Conservation (phyloP, 192 early-diverging fungal species). For the Coemansia javaensis region DNA sequence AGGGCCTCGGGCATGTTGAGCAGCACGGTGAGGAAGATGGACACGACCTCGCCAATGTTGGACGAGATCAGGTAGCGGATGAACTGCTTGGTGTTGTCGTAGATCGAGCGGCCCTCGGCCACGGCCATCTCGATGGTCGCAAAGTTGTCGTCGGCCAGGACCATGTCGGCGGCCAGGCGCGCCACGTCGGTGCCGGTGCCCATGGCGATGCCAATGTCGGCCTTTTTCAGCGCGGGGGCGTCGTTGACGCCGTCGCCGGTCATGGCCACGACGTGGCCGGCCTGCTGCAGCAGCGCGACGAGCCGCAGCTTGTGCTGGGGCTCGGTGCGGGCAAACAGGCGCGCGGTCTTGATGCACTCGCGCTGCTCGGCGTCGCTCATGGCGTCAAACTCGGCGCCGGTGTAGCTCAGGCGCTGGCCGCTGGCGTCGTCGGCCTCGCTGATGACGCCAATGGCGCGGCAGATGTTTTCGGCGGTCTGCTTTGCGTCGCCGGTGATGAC, state of each 20-base stretch:
- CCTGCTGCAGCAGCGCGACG: constrained; percentile 82
- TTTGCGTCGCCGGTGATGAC: constrained; percentile 98
- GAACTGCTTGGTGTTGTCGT: constrained; percentile 99
- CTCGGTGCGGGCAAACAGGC: constrained; percentile 91
- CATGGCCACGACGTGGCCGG: constrained; percentile 57
- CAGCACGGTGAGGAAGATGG: constrained; percentile 94
- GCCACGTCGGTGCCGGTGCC: constrained; percentile 98
- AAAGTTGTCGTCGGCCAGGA: constrained; percentile 98
- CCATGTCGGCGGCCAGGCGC: constrained; percentile 97
- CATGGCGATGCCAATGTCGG: constrained; percentile 99
- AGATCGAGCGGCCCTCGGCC: constrained; percentile 95
- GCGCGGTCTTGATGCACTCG: constrained; percentile 66
- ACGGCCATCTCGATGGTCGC: constrained; percentile 96
- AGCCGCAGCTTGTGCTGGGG: constrained; percentile 93
- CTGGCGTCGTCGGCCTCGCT: constrained; percentile 58
- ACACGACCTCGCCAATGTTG: constrained; percentile 98
- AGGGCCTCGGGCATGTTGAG: constrained; percentile 96
- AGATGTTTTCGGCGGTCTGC: constrained; percentile 95
- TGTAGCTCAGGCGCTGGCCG: constrained; percentile 64
- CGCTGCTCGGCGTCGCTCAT: constrained; percentile 69
- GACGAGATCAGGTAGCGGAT: constrained; percentile 97
- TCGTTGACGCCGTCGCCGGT: constrained; percentile 99
- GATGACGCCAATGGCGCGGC: constrained; percentile 92
- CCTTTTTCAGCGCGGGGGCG: constrained; percentile 94
- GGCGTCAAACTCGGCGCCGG: constrained; percentile 93